Evolutionary conservation across 208 protist species (phyloP), one percentile per base, ranked within the genome.

Genomic region (Trypanosoma boissoni): DNA sequence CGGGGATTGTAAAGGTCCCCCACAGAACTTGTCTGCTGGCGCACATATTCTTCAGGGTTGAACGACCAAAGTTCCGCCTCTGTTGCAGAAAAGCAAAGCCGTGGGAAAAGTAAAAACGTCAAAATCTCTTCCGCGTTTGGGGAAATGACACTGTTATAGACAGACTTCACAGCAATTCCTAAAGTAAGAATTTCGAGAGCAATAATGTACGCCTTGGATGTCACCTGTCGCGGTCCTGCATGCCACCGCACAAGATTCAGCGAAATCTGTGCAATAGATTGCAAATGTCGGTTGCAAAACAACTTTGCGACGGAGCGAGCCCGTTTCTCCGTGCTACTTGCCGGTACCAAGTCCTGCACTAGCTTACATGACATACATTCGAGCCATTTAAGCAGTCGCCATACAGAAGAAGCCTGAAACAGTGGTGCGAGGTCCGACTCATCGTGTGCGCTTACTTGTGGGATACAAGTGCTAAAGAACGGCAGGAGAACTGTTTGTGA

Each of bases 41-140:
- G 79, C 26, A 97, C 66, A 69, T 92, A 98, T 68, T 98, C 93
- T 45, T 91, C 77, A 24, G 92, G 92, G 71, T 98, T 96, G 49
- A 72, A 53, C 31, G 74, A 54, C 84, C 83, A 98, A 3, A 97
- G 62, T 70, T 96, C 92, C 21, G 59, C 62, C 54, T 98, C 93
- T 23, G 76, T 74, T 2, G 52, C 37, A n/a, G 78, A 90, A 58
- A 92, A 96, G 64, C 76, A 78, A 26, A 98, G 60, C 16, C 91
- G 73, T 26, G 88, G 91, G 54, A 98, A 97, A 23, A 97, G 64
- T 27, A 96, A 64, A 23, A 70, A 26, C 28, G 74, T 85, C 64
- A 97, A 74, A 1, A 97, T 49, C 64, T 78, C 71, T 48, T 83
- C 70, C 12, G 81, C 76, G 58, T 76, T 32, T n/a, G 88, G 80